phyloP scores from a whole-genome alignment of 2,329 filamentous ascomycete species.

The Hymenoscyphus scutula region DNA sequence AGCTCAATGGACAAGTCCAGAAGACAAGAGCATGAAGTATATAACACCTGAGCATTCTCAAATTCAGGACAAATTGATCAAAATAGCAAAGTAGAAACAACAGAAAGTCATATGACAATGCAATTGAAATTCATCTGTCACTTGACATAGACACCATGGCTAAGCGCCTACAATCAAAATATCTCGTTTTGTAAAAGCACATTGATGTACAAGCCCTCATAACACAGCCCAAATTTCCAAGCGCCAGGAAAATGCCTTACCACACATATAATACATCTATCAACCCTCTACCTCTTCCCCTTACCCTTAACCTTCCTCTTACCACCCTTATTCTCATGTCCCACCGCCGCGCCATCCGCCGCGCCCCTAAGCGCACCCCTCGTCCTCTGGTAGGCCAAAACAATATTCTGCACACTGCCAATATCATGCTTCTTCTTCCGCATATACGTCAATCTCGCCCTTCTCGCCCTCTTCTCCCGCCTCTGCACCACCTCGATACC shows the following conservation, averaged over 20 bases:
- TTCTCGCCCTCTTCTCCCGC: conserved; percentile 76
- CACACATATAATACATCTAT: conserved; percentile 19
- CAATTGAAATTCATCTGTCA: background rate
- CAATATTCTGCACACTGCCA: conserved; percentile 79
- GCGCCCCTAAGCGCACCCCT: conserved; percentile 43
- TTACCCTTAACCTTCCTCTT: conserved; percentile 33
- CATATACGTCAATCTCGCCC: conserved; percentile 89
- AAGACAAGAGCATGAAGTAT: too few species aligned
- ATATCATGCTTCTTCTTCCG: conserved; percentile 83
- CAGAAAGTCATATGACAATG: too few species aligned
- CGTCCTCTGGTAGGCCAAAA: conserved; percentile 61
- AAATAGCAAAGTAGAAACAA: too few species aligned
- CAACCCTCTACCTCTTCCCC: conserved; percentile 18
- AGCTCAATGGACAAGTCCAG: too few species aligned
- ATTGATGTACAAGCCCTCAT: conserved; percentile 14
- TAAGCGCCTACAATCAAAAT: background rate
- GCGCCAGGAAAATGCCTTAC: conserved; percentile 22
- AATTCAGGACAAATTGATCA: too few species aligned
- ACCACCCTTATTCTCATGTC: conserved; percentile 26
- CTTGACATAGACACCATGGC: background rate
- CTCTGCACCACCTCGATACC: conserved; percentile 94
- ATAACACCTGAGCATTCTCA: too few species aligned
- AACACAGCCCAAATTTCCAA: conserved; percentile 1
- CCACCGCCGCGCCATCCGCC: conserved; percentile 25
- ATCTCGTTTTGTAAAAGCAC: conserved; percentile 8